Percentiles rank a stretch among this genome's conserved stretches.
Evolutionary conservation across 2,329 filamentous ascomycete species (phyloP).

Genomic region (Microcera coccophila): DNA sequence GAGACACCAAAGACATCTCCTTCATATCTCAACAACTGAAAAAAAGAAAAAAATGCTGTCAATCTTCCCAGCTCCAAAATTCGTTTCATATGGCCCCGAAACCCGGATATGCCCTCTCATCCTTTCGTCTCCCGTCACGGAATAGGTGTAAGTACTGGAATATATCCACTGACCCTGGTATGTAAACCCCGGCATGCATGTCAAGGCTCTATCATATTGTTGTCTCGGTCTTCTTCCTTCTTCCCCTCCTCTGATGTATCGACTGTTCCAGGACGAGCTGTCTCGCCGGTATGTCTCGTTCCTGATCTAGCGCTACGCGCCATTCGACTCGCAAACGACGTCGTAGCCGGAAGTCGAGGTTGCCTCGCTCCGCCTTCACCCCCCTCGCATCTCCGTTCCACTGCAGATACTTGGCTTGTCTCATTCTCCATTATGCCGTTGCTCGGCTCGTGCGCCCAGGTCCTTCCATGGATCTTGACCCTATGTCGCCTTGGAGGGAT

Average conservation of each 20-base stretch:
- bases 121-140: too few species aligned
- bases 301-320: slow-evolving; percentile 3
- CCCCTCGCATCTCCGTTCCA: background rate
- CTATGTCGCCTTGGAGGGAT: background rate
- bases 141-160: too few species aligned
- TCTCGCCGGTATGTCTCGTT: background rate
- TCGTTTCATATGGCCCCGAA: too few species aligned
- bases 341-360: background rate
- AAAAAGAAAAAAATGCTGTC: too few species aligned
- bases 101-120: too few species aligned
- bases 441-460: background rate
- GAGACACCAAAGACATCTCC: too few species aligned
- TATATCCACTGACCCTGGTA: too few species aligned
- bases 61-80: too few species aligned
- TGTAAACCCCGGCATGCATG: background rate
- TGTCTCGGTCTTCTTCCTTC: background rate
- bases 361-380: background rate
- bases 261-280: slow-evolving; percentile 1
- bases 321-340: slow-evolving; percentile 20
- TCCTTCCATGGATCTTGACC: background rate
- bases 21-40: too few species aligned
- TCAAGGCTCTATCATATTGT: background rate
- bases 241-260: background rate
- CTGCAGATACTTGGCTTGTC: background rate
- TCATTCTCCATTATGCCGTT: slow-evolving; percentile 4